Percentiles rank a stretch among this genome's conserved stretches.
Evolutionary conservation across 257 asterid species (phyloP).

Genomic region (Ophiorrhiza pumila): DNA sequence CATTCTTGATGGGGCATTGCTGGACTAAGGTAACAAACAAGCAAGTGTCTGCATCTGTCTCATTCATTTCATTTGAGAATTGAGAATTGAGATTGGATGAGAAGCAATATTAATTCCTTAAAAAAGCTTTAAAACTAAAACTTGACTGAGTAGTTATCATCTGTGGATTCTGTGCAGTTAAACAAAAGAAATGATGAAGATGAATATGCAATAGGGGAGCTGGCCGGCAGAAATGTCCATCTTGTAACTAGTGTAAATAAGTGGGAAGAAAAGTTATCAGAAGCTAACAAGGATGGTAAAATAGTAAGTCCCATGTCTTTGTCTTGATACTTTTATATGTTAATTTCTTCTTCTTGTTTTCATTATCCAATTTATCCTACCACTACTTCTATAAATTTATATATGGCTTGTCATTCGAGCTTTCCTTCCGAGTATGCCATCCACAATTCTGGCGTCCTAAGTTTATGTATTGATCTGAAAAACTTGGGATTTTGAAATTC

Average conservation of each 20-base stretch:
- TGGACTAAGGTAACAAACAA: slow-evolving; percentile 49
- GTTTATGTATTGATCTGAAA: not conserved
- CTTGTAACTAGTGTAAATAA: slow-evolving; percentile 45
- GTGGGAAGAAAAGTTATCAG: slow-evolving; percentile 57
- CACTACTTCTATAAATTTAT: not conserved
- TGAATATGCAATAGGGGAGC: slow-evolving; percentile 24
- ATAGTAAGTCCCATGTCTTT: no score
- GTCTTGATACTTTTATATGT: no score
- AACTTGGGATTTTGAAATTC: no score
- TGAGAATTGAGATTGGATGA: no score
- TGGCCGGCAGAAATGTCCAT: slow-evolving; percentile 44
- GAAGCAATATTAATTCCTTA: no score
- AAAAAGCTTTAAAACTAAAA: no score
- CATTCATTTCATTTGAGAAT: no score
- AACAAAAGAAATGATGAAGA: slow-evolving; percentile 19
- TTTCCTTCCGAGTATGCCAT: not conserved
- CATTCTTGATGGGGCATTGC: no score
- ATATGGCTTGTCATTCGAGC: not conserved
- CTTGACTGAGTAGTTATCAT: no score
- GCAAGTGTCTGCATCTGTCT: no score
- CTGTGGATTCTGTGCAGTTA: no score
- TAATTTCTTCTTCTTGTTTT: not conserved
- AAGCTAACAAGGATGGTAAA: slow-evolving; percentile 46
- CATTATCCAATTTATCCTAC: not conserved
- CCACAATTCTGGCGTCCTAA: not conserved